Evolutionary conservation across 2,329 filamentous ascomycete genomes (phyloP), one percentile per base, ranked within the genome.

Genomic region (Fusarium piperis): DNA sequence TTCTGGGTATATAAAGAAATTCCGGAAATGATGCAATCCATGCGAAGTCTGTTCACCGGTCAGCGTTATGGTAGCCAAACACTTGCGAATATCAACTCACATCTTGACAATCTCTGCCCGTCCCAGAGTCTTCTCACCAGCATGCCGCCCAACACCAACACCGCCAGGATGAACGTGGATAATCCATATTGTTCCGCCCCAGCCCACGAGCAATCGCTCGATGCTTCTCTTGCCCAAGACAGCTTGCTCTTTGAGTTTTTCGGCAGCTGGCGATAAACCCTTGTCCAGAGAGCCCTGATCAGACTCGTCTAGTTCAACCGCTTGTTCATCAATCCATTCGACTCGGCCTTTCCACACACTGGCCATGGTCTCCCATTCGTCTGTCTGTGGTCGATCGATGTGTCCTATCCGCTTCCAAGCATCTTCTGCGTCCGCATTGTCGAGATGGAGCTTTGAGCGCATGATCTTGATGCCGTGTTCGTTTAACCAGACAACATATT

Each of bases 391-490:
- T 46, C 94, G 90, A 78, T 97, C 94, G 67, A 97, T 92, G 78
- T 98, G 95, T 26, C 94, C 95, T 70, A 99, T 94, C 11, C 95
- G 89, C 81, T 96, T 97, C 97, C 97, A 99, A 3, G 95, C 94
- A 72, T 92, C 91, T 16, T 98, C 95, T 2, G 88, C 84, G 77
- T 97, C 92, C 13, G 87, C 87, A 69, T 86, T 90, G 7, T 97
- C 94, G 6, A 98, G 86, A 74, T 95, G 90, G 20, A 97, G 79
- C 78, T 96, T 94, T 6, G 94, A 94, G 38, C 96, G 90, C 95
- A 98, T 98, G 67, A 99, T 96, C 80, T 98, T 98, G 79, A 98
- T 97, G 5, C 96, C 96, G 77, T 97, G 92, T 81, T 99, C 96
- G 77, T 98, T 99, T 41, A 97, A 88, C 96, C 96, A 99, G 0